phyloP scores from a whole-genome alignment of 1,139 yeast genomes.

The Suhomyces guaymorum region DNA sequence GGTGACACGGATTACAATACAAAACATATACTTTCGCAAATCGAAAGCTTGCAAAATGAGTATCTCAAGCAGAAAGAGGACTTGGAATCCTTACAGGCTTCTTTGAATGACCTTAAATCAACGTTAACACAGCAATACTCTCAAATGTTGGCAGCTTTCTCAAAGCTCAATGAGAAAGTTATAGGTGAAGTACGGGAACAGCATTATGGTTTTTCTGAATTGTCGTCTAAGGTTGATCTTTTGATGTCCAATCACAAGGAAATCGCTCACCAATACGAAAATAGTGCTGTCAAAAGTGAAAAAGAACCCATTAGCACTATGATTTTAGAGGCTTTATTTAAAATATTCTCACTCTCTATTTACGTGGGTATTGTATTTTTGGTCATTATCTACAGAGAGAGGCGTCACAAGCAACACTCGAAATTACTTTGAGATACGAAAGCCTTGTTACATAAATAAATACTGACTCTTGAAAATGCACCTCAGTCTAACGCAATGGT shows the following conservation, averaged over 20 bases:
- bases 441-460: no score
- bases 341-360: not conserved
- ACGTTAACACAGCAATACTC: slow-evolving; percentile 35
- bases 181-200: slow-evolving; percentile 50
- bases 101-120: slow-evolving; percentile 28
- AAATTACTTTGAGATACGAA: slow-evolving; percentile 49
- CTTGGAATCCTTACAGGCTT: slow-evolving; percentile 19
- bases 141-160: slow-evolving; percentile 36
- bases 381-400: slow-evolving; percentile 28
- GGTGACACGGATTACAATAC: slow-evolving; percentile 12
- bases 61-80: slow-evolving; percentile 21
- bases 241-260: slow-evolving; percentile 47
- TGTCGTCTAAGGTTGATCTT: slow-evolving; percentile 42
- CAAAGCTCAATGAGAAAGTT: slow-evolving; percentile 39
- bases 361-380: not conserved
- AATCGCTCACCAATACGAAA: slow-evolving; percentile 32
- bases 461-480: no score
- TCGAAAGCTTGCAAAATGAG: slow-evolving; percentile 21
- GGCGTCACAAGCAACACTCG: slow-evolving; percentile 39
- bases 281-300: no score
- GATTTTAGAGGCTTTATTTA: slow-evolving; percentile 10
- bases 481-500: slow-evolving; percentile 9
- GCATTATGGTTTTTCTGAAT: slow-evolving; percentile 36
- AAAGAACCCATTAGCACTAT: slow-evolving; percentile 18
- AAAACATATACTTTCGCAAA: slow-evolving; percentile 13